Evolutionary conservation across 352 stramenopile genomes (phyloP), one percentile per base, ranked within the genome.

Genomic region (Pythium phragmiticola): DNA sequence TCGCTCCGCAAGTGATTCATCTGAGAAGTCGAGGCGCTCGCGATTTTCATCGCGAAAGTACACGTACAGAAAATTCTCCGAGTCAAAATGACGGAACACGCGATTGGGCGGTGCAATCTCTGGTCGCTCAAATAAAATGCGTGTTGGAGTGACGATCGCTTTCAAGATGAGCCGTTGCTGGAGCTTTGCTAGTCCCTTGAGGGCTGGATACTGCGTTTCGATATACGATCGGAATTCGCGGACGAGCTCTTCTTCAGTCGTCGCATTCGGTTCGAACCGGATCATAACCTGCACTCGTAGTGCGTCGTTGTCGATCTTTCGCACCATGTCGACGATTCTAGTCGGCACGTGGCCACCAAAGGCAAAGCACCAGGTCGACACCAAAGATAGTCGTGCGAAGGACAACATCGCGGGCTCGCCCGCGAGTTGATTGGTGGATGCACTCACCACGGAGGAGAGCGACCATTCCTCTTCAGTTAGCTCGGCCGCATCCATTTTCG

Each of bases 41-140:
- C 80, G 83, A 41, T 88, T 89, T 61, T 93, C 84, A 60, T 93
- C 84, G 9, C 84, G 82, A 37, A 93, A 93, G 58, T 93, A 89
- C 34, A 91, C 80, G 43, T 90, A 89, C 69, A 93, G 80, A 47
- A 93, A 93, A n/a, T 93, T 82, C 13, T 83, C 63, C 0, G 84
- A 69, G 3, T 76, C 79, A 65, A 84, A 91, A 30, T 85, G 69
- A 0, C 84, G 82, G 50, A 89, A 91, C 5, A 93, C 78, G 0
- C 82, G 84, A 68, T 93, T 93, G 7, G 56, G 63, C 28, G 82
- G 76, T 0, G 82, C 78, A 45, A 72, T 42, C 36, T 80, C 69
- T 0, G 84, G 80, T 26, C 71, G 69, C 37, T 77, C 78, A 69
- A 83, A 91, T 4, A 91, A 65, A 61, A 90, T 69, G n/a, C 80